These are phyloP conservation scores for Ceratonia siliqua DNA, from an alignment of 306 rosid species.

Conservation along the genomic window DNA sequence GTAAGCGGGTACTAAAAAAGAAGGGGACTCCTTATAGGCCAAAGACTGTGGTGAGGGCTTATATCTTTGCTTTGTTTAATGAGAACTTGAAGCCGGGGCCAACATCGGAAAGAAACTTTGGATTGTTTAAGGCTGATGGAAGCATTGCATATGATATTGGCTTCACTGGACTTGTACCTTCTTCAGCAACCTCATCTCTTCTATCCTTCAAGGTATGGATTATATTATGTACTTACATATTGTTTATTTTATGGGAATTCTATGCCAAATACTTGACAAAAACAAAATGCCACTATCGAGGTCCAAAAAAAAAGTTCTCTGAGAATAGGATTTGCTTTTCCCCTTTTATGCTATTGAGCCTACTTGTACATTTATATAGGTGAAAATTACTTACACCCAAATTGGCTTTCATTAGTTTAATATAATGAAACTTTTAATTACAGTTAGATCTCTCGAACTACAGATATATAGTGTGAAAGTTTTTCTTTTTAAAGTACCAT, in stretches of 20 bases:
- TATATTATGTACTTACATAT: background rate
- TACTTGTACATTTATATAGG: background rate
- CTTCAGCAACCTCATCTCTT: conserved; percentile 70
- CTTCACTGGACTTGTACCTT: conserved; percentile 71
- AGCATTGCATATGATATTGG: conserved; percentile 88
- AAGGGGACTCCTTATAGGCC: conserved; percentile 93
- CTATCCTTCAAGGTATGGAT: conserved; percentile 63
- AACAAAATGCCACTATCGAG: background rate
- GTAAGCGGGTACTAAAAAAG: conserved; percentile 61
- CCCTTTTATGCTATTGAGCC: background rate
- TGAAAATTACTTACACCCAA: background rate
- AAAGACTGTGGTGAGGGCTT: conserved; percentile 62
- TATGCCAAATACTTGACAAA: too few relatives aligned
- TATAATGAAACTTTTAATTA: background rate
- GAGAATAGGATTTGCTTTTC: background rate
- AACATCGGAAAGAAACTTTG: conserved; percentile 89
- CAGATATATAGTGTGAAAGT: background rate
- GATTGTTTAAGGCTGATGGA: conserved; percentile 89
- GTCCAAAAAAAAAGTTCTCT: too few relatives aligned
- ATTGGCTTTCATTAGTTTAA: background rate
- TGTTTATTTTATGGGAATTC: background rate
- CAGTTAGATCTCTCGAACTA: background rate
- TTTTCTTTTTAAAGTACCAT: background rate
- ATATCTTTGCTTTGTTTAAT: conserved; percentile 84
- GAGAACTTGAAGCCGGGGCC: conserved; percentile 93